A percentile compares a stretch with the other conserved stretches of the same genome.
Conservation (phyloP, 2,329 filamentous ascomycete genomes). For the Pezicula neosporulosa region DNA sequence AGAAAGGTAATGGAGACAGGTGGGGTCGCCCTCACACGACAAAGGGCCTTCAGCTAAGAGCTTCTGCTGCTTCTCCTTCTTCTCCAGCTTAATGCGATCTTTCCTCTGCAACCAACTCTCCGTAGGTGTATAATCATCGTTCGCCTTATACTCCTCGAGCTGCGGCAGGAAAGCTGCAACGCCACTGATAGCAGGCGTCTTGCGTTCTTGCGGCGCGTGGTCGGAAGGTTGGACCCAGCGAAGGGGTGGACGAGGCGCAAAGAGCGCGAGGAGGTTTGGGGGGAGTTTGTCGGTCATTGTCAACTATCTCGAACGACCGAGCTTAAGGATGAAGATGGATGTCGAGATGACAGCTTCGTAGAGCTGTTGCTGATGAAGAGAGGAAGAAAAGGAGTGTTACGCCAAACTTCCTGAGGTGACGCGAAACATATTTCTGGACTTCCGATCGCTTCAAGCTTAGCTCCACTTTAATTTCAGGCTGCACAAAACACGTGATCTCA, state of each 20-base stretch:
- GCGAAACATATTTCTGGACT: slow-evolving; percentile 5
- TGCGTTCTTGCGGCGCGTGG: slow-evolving; percentile 76
- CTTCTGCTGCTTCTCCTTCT: slow-evolving; percentile 63
- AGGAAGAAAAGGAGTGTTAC: not conserved
- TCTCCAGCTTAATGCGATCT: slow-evolving; percentile 80
- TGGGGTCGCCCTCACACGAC: slow-evolving; percentile 26
- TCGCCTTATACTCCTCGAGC: slow-evolving; percentile 73
- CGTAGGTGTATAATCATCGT: slow-evolving; percentile 72
- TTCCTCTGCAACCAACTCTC: slow-evolving; percentile 91
- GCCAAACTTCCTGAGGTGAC: slow-evolving; percentile 3
- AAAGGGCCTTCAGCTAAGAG: slow-evolving; percentile 26
- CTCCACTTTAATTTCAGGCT: no score
- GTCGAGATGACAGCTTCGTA: slow-evolving; percentile 5
- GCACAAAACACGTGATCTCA: slow-evolving; percentile 4
- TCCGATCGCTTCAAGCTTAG: no score
- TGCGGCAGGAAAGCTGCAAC: slow-evolving; percentile 72
- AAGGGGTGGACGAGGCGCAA: slow-evolving; percentile 88
- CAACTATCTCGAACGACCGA: slow-evolving; percentile 1
- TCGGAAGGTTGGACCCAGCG: slow-evolving; percentile 85
- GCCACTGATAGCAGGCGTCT: slow-evolving; percentile 69
- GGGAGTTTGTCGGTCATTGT: slow-evolving; percentile 96
- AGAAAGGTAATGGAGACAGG: slow-evolving; percentile 22
- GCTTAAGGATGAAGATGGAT: not conserved
- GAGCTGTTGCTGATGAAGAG: slow-evolving; percentile 11
- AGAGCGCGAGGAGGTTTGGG: slow-evolving; percentile 86